Conservation (phyloP, 331 rosid species). For the Quercus tomentella region DNA sequence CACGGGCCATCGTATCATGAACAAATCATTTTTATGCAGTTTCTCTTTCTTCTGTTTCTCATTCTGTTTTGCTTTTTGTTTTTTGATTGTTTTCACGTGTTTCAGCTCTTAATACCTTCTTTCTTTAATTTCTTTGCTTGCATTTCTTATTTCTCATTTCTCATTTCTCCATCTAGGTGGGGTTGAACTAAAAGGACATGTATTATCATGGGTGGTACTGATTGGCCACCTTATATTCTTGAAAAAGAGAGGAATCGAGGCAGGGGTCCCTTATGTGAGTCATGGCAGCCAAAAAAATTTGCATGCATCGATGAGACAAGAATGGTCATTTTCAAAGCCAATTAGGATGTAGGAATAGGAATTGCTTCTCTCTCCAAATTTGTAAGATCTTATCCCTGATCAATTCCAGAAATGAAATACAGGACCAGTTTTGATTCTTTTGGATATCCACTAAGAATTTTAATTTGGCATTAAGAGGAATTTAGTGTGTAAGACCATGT, state of each 20-base stretch:
- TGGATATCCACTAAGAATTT: conserved; percentile 11
- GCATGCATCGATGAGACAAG: not conserved
- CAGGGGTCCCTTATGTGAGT: not conserved
- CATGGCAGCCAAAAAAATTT: not conserved
- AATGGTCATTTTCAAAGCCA: not conserved
- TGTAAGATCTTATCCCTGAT: conserved; percentile 9
- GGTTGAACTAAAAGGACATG: not conserved
- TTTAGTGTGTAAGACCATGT: conserved; percentile 4
- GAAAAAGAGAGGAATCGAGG: not conserved
- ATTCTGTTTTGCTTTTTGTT: not conserved
- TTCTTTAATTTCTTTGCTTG: not conserved
- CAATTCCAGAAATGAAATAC: not conserved
- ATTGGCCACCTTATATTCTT: not conserved
- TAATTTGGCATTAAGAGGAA: conserved; percentile 7
- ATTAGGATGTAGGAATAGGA: not conserved
- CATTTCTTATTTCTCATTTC: not conserved
- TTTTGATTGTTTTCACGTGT: not conserved
- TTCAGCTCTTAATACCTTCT: not conserved
- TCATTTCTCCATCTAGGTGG: not conserved
- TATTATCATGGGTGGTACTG: not conserved
- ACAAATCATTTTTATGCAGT: conserved; percentile 40
- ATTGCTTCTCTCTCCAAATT: not conserved
- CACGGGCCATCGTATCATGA: conserved; percentile 44
- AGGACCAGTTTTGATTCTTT: conserved; percentile 23
- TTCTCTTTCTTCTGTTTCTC: not conserved